Evolutionary conservation across 352 stramenopile species (phyloP).

Genomic region (Phytophthora megakarya): DNA sequence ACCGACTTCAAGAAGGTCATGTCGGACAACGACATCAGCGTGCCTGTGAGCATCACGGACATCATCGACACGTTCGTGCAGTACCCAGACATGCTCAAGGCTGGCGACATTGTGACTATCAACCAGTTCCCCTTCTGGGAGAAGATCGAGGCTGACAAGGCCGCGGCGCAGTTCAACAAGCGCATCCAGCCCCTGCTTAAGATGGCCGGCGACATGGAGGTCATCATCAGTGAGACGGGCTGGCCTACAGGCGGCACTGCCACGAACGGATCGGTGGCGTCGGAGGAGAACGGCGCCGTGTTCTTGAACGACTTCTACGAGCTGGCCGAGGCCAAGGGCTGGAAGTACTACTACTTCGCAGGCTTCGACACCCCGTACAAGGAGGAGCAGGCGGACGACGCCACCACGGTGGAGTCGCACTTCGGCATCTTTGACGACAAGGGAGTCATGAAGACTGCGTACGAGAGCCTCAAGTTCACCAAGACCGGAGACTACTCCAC

Average conservation of each 20-base stretch:
- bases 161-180: constrained; percentile 70
- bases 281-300: constrained; percentile 51
- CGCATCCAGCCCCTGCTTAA: constrained; percentile 72
- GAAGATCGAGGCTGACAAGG: constrained; percentile 56
- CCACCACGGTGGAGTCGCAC: constrained; percentile 66
- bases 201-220: constrained; percentile 68
- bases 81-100: constrained; percentile 79
- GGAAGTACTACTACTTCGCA: constrained; percentile 91
- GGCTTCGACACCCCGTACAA: constrained; percentile 87
- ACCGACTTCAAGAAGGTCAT: constrained; percentile 79
- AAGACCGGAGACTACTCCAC: constrained; percentile 34
- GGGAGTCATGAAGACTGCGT: constrained; percentile 70
- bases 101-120: constrained; percentile 78
- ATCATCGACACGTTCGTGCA: constrained; percentile 78
- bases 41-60: constrained; percentile 78
- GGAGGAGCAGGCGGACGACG: constrained; percentile 50
- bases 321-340: constrained; percentile 61
- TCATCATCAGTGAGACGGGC: constrained; percentile 85
- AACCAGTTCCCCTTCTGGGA: constrained; percentile 91
- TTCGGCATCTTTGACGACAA: constrained; percentile 78
- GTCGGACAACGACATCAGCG: constrained; percentile 54
- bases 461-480: constrained; percentile 61
- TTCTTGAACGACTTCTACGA: constrained; percentile 85
- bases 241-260: constrained; percentile 73
- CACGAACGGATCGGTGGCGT: constrained; percentile 64